phyloP scores from a whole-genome alignment of 2,329 filamentous ascomycete species.

The Fusarium sp. region DNA sequence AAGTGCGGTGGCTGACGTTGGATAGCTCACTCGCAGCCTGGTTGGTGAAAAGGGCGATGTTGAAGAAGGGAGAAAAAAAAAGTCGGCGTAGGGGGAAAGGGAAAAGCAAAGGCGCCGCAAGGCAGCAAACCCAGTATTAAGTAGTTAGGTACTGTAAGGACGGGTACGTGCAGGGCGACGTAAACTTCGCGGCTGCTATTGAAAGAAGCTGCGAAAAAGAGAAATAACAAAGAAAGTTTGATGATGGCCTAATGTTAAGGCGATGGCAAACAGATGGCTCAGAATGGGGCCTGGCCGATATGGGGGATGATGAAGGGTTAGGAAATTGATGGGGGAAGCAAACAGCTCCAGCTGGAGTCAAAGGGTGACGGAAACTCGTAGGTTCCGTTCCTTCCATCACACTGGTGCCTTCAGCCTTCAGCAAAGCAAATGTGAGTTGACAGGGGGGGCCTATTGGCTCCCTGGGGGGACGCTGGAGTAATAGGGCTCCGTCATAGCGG shows the following conservation, averaged over 20 bases:
- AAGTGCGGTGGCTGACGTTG: constrained; percentile 44
- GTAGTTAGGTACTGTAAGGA: constrained; percentile 23
- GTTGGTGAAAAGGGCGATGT: constrained; percentile 44
- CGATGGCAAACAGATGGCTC: constrained; percentile 37
- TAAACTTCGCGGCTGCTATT: constrained; percentile 33
- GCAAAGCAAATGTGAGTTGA: constrained; percentile 31
- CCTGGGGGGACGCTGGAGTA: background rate
- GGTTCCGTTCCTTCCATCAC: background rate
- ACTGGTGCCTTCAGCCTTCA: constrained; percentile 41
- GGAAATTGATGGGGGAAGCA: constrained; percentile 35
- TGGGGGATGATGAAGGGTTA: constrained; percentile 39
- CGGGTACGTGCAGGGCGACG: constrained; percentile 32
- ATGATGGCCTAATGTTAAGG: constrained; percentile 35
- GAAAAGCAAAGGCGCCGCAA: constrained; percentile 43
- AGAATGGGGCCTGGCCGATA: constrained; percentile 31
- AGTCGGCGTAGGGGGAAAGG: constrained; percentile 43
- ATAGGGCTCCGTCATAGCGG: background rate
- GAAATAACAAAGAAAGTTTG: constrained; percentile 31
- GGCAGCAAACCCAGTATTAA: constrained; percentile 36
- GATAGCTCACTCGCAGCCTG: constrained; percentile 44
- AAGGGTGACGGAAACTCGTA: constrained; percentile 22
- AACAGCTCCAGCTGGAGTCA: constrained; percentile 30
- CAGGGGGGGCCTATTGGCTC: background rate
- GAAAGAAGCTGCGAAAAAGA: constrained; percentile 29
- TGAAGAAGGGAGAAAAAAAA: constrained; percentile 47